These are phyloP conservation scores for Ophiostoma sp. DNA, from an alignment of 2,329 filamentous ascomycete species.

Conservation along the genomic window DNA sequence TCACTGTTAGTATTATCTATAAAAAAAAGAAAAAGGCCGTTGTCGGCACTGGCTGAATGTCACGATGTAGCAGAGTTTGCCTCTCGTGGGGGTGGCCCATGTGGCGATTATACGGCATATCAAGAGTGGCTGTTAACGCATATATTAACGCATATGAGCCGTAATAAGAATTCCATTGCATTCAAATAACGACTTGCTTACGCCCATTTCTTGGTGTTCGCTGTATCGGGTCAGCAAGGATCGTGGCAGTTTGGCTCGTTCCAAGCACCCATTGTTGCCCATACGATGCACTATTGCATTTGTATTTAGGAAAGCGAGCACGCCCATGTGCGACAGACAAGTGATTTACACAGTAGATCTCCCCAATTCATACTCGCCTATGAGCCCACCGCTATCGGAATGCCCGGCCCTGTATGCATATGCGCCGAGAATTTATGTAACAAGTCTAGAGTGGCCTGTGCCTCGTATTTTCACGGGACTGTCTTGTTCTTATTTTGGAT, in stretches of 20 bases:
- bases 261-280: too few relatives aligned
- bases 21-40: not conserved
- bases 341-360: too few relatives aligned
- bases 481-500: not conserved
- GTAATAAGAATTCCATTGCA: not conserved
- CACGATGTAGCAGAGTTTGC: not conserved
- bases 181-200: too few relatives aligned
- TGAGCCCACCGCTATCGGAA: not conserved
- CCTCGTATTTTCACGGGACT: not conserved
- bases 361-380: too few relatives aligned
- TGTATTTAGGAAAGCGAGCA: too few relatives aligned
- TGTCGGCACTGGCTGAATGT: not conserved
- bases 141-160: not conserved
- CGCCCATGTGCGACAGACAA: too few relatives aligned
- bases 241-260: not conserved
- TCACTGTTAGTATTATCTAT: not conserved
- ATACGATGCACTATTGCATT: too few relatives aligned
- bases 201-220: too few relatives aligned
- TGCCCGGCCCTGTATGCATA: not conserved
- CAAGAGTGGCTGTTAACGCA: not conserved
- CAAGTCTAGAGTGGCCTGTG: too few relatives aligned
- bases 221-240: not conserved
- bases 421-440: not conserved
- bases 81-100: conserved; percentile 1
- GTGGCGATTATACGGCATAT: not conserved